Conservation (phyloP, 1,284 basidiomycete genomes). For the Tilletia horrida region DNA sequence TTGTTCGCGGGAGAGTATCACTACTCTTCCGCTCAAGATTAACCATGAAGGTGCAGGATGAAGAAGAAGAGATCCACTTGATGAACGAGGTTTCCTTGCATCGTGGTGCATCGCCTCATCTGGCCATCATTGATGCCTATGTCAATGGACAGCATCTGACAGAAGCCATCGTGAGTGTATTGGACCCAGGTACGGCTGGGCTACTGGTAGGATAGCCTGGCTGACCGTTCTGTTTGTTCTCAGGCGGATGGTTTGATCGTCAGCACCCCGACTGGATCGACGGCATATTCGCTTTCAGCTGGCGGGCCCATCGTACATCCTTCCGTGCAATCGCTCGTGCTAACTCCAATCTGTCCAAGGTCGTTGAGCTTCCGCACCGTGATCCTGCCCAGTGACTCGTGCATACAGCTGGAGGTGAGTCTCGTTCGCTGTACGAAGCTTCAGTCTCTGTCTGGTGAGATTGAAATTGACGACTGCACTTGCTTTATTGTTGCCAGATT, state of each 20-base stretch:
- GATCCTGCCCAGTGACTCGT: conserved; percentile 77
- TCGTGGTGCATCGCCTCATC: conserved; percentile 81
- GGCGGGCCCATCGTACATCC: conserved; percentile 96
- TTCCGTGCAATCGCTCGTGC: conserved; percentile 77
- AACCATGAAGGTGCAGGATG: conserved; percentile 2
- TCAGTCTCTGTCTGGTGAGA: too few species aligned
- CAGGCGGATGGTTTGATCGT: conserved; percentile 92
- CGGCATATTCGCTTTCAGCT: conserved; percentile 91
- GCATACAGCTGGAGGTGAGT: conserved; percentile 74
- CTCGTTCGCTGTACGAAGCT: too few species aligned
- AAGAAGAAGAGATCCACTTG: conserved; percentile 74
- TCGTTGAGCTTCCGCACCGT: conserved; percentile 88
- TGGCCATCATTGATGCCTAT: conserved; percentile 89
- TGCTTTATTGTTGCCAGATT: too few species aligned
- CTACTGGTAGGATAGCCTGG: neutral
- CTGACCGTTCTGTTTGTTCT: neutral
- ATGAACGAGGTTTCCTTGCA: conserved; percentile 97
- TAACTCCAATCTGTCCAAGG: conserved; percentile 91
- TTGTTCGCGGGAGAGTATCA: conserved; percentile 36
- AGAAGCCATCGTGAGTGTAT: conserved; percentile 78
- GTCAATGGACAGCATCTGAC: conserved; percentile 95
- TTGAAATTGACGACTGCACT: too few species aligned
- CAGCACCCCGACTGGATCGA: conserved; percentile 93
- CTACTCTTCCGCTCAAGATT: conserved; percentile 27
- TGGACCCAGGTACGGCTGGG: too few species aligned